Conservation (phyloP, 2,329 filamentous ascomycete genomes). For the Xylaria sp. region DNA sequence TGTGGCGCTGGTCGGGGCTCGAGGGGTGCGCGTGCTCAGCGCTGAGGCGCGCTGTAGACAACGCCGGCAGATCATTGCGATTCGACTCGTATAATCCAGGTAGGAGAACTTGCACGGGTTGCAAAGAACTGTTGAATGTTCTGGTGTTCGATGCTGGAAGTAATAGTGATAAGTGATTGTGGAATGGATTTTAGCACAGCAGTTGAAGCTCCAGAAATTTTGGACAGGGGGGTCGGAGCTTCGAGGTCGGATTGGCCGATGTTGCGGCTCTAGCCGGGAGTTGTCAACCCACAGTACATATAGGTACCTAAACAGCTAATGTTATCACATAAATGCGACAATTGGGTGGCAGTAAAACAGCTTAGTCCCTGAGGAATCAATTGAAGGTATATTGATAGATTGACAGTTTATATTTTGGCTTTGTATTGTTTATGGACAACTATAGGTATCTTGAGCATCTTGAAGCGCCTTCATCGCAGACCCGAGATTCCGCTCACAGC, state of each 20-base stretch:
- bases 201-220: slow-evolving; percentile 48
- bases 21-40: slow-evolving; percentile 41
- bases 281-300: background rate
- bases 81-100: slow-evolving; percentile 3
- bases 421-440: slow-evolving; percentile 33
- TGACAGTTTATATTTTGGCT: slow-evolving; percentile 8
- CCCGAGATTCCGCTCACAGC: slow-evolving; percentile 18
- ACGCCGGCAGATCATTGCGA: slow-evolving; percentile 56
- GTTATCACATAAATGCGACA: background rate
- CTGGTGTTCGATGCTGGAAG: background rate
- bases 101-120: background rate
- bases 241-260: slow-evolving; percentile 44
- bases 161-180: slow-evolving; percentile 10
- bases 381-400: slow-evolving; percentile 10
- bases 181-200: slow-evolving; percentile 12
- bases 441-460: slow-evolving; percentile 13
- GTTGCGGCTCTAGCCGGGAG: slow-evolving; percentile 8
- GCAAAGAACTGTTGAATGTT: background rate
- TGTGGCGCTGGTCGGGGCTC: slow-evolving; percentile 27
- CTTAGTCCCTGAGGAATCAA: background rate
- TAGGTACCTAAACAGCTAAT: background rate
- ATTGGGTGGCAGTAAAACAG: slow-evolving; percentile 1
- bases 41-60: slow-evolving; percentile 62
- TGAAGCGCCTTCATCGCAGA: slow-evolving; percentile 18
- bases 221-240: slow-evolving; percentile 47